Percentiles rank a stretch among this genome's conserved stretches.
Conservation (phyloP, 1,139 yeast species). For the Yamadazyma songkhlaensis region DNA sequence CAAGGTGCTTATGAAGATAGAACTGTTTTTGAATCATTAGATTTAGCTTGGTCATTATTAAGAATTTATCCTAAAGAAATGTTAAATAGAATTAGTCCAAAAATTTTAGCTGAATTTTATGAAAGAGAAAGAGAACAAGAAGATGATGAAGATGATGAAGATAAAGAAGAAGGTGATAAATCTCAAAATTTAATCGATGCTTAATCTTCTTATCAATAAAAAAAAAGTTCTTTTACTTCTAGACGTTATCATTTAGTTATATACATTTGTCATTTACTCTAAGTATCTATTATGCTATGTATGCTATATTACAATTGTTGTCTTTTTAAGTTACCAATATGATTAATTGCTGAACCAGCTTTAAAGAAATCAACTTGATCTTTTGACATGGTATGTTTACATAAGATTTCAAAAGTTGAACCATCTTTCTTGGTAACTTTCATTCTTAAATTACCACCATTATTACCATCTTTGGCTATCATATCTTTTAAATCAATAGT, state of each 20-base stretch:
- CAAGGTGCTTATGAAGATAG: conserved; percentile 98
- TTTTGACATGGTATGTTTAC: conserved; percentile 94
- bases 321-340: conserved; percentile 68
- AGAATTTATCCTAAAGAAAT: conserved; percentile 98
- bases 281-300: conserved; percentile 3
- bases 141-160: conserved; percentile 49
- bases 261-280: neutral
- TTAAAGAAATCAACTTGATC: conserved; percentile 95
- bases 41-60: conserved; percentile 95
- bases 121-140: conserved; percentile 75
- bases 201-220: conserved; percentile 17
- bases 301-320: conserved; percentile 7
- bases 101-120: conserved; percentile 91
- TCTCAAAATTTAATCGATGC: conserved; percentile 52
- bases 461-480: conserved; percentile 77
- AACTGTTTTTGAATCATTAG: conserved; percentile 90
- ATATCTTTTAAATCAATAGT: conserved; percentile 77
- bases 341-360: conserved; percentile 95
- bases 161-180: conserved; percentile 24
- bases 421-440: conserved; percentile 78
- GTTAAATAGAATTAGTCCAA: conserved; percentile 97
- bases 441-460: conserved; percentile 76
- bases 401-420: conserved; percentile 60
- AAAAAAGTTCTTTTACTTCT: neutral
- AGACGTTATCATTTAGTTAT: no score